Evolutionary conservation across 176 grass and related monocot species (phyloP), one percentile per base, ranked within the genome.

Genomic region (Elaeis guineensis): DNA sequence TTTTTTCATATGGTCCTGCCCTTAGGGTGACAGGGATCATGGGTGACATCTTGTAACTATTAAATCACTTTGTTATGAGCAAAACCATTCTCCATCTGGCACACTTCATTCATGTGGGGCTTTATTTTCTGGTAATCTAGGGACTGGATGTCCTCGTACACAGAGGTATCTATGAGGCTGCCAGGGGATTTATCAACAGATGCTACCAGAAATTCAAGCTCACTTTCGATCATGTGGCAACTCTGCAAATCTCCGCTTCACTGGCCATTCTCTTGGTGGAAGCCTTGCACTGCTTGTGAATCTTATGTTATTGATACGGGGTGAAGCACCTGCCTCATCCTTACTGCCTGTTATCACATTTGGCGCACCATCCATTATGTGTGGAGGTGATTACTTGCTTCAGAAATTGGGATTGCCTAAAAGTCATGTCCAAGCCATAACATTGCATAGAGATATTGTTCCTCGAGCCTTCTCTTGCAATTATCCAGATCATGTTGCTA

Each of bases 391-490:
- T 64, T 57, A 80, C 17, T 82, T 97, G 61, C 87, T 97, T 22
- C 71, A 16, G 26, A 80, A 75, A 74, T 77, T 97, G 4, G 87
- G 84, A 26, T 51, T 97, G 62, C 72, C 83, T 1, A 82, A 58
- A 53, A 87, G 78, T 54, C 87, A 97, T 72, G 75, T 97, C 48
- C 81, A 85, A 22, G 89, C 78, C 0, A 69, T 97, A 67, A 76
- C 84, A n/a, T 79, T 91, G 80, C 93, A 97, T 24, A 77, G 93
- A 21, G 87, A 97, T 67, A 97, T 97, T 20, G 93, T 97, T 26
- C 93, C 93, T 67, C 72, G 93, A 50, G 93, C 85, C 39, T 97
- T 97, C 24, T 91, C 87, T 0, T 97, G 93, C 75, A 82, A 89
- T 26, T 97, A 91, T 53, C 93, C 93, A 18, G 81, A 97, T 52